phyloP scores from a whole-genome alignment of 305 asterid genomes.

The Fraxinus baroniana region DNA sequence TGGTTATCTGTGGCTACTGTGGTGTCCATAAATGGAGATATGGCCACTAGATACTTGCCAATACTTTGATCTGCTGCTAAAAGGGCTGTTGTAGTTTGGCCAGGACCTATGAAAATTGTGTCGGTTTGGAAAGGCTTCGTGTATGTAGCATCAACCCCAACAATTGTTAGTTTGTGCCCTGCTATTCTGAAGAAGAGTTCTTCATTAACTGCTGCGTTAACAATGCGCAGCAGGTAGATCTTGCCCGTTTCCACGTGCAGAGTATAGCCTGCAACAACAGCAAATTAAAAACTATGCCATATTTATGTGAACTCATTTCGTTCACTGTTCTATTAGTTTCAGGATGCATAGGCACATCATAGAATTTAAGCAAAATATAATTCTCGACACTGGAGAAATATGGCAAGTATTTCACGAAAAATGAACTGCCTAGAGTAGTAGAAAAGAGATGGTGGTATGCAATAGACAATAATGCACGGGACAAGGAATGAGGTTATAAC shows the following conservation, averaged over 20 bases:
- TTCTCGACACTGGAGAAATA: not conserved
- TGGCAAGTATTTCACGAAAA: not conserved
- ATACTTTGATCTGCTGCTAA: constrained; percentile 41
- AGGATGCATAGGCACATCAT: not conserved
- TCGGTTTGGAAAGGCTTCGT: constrained; percentile 61
- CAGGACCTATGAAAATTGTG: constrained; percentile 65
- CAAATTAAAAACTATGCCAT: not conserved
- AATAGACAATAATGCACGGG: not conserved
- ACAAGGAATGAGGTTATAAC: not conserved
- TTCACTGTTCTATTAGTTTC: not conserved
- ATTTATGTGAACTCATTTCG: not conserved
- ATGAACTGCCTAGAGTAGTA: not conserved
- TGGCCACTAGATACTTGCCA: constrained; percentile 49
- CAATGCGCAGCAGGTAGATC: constrained; percentile 58
- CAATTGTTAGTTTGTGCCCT: constrained; percentile 49
- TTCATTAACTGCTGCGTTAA: constrained; percentile 57
- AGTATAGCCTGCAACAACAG: constrained; percentile 40
- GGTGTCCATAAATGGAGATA: constrained; percentile 73
- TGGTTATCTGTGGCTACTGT: constrained; percentile 55
- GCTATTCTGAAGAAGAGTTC: constrained; percentile 69
- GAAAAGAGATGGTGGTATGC: not conserved
- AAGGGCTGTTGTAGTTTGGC: constrained; percentile 62
- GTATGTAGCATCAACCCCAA: constrained; percentile 67
- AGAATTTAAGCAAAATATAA: not conserved
- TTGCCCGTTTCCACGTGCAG: constrained; percentile 58